A percentile compares a stretch with the other conserved stretches of the same genome.
Conservation (phyloP, 2,329 filamentous ascomycete genomes). For the Pestalotiopsis sp. region DNA sequence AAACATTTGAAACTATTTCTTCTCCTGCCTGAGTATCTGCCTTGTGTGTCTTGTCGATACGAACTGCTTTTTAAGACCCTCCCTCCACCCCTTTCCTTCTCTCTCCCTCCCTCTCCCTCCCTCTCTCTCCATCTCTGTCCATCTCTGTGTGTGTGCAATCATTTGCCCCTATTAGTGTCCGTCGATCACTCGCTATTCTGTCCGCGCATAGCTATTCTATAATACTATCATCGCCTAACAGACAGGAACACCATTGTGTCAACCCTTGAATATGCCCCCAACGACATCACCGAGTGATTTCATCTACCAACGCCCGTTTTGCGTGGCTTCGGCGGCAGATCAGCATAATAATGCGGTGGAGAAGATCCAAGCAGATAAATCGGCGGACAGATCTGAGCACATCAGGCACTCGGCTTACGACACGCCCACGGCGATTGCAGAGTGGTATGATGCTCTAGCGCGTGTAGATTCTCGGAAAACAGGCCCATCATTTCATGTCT, state of each 20-base stretch:
- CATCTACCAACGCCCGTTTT: slow-evolving; percentile 10
- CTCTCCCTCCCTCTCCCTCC: neutral
- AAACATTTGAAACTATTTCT: neutral
- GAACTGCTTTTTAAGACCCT: neutral
- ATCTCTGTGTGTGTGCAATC: neutral
- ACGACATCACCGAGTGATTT: slow-evolving; percentile 21
- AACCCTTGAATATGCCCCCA: slow-evolving; percentile 14
- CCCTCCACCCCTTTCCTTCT: neutral
- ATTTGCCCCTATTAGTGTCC: too few species aligned
- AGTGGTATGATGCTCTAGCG: neutral
- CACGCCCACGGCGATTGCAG: neutral
- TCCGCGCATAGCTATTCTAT: neutral
- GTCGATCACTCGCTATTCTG: too few species aligned
- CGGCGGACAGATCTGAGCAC: neutral
- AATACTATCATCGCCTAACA: neutral
- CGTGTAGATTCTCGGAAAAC: neutral
- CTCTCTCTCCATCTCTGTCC: neutral
- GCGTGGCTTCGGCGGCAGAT: neutral
- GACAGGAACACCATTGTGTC: neutral
- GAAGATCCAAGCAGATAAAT: too few species aligned
- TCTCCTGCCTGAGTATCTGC: neutral
- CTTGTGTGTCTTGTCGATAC: neutral
- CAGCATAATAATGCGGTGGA: neutral
- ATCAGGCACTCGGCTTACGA: neutral
- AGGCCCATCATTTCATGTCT: neutral